Conservation (phyloP, 768 basidiomycete species). For the Rhodotorula babjevae region DNA sequence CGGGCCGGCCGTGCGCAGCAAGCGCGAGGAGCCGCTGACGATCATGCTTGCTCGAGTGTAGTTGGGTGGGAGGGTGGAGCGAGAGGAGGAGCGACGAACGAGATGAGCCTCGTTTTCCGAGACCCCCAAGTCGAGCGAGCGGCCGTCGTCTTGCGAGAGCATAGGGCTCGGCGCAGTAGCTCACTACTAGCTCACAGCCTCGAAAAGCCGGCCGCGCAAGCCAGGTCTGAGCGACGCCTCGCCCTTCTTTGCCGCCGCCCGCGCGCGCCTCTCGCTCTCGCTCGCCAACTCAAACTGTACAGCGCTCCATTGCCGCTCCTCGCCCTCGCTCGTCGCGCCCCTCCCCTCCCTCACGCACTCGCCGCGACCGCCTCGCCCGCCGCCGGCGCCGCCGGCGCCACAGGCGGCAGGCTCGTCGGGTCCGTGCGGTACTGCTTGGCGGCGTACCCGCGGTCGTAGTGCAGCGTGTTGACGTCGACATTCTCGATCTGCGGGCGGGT, state of each 20-base stretch:
- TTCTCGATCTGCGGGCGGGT: slow-evolving; percentile 21
- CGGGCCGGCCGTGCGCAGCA: neutral
- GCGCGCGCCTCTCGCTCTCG: no score
- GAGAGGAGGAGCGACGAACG: no score
- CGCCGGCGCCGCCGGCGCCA: no score
- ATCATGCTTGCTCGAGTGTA: neutral
- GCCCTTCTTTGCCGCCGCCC: no score
- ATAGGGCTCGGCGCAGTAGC: no score
- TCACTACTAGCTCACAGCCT: no score
- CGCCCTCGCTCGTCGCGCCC: neutral
- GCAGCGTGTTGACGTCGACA: slow-evolving; percentile 31
- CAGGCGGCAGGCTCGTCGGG: neutral
- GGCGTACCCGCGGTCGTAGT: slow-evolving; percentile 21
- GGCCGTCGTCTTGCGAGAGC: no score
- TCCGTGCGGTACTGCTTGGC: neutral
- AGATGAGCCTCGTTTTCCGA: neutral
- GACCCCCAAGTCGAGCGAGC: no score
- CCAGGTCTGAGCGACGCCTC: no score
- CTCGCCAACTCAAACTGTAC: neutral
- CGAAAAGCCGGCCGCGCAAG: no score
- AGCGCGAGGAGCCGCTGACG: neutral
- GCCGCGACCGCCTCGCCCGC: neutral
- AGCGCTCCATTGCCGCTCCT: neutral
- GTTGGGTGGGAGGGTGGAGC: neutral
- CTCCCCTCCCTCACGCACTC: neutral